These are phyloP conservation scores for Dalbergia cochinchinensis DNA, from an alignment of 306 rosid species.

Conservation along the genomic window DNA sequence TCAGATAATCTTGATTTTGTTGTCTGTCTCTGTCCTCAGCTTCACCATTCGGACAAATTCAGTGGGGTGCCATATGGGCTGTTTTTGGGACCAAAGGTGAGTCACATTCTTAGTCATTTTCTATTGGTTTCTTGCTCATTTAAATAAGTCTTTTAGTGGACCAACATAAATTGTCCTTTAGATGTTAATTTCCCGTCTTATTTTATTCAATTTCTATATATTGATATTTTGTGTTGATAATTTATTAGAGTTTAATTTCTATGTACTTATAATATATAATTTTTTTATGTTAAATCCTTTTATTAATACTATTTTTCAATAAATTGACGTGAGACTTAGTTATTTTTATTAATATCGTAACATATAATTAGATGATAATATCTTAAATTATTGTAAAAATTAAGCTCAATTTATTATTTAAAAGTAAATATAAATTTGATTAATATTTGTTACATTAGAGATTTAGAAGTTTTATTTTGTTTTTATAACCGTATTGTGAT, in stretches of 20 bases:
- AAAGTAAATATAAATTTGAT: background rate
- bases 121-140: background rate
- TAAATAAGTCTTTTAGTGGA: background rate
- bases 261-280: no score
- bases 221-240: background rate
- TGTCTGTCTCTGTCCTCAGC: constrained; percentile 59
- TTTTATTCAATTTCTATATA: background rate
- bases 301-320: no score
- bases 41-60: constrained; percentile 94
- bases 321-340: no score
- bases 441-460: background rate
- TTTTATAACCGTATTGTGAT: background rate
- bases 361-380: no score
- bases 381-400: no score
- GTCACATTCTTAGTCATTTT: constrained; percentile 22
- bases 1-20: constrained; percentile 42
- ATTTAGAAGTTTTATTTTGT: background rate
- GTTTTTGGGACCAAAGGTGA: constrained; percentile 91
- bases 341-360: no score
- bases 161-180: no score
- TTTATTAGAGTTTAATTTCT: background rate
- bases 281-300: no score
- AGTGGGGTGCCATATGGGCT: constrained; percentile 93
- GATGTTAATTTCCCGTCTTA: background rate
- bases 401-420: no score